These are phyloP conservation scores for Podospora comata DNA, from an alignment of 495 filamentous ascomycete genomes.

Conservation along the genomic window DNA sequence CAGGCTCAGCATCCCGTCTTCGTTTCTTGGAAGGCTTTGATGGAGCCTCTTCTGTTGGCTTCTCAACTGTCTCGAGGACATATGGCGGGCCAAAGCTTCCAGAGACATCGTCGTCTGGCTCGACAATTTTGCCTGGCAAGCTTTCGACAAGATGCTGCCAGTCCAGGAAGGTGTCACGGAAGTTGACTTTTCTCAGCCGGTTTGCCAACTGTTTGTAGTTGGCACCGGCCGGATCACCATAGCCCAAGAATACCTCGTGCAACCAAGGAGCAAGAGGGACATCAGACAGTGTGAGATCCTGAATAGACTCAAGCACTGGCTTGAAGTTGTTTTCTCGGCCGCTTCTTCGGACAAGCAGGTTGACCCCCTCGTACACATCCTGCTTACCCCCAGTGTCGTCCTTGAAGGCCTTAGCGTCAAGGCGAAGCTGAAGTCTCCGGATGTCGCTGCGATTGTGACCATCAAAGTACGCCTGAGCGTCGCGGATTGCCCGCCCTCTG, in stretches of 20 bases:
- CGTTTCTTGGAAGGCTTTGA: constrained; percentile 73
- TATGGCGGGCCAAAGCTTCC: constrained; percentile 85
- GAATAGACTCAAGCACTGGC: constrained; percentile 85
- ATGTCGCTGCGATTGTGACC: constrained; percentile 46
- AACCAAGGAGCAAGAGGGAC: constrained; percentile 87
- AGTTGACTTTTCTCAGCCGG: constrained; percentile 74
- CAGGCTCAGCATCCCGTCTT: constrained; percentile 66
- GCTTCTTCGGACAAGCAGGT: constrained; percentile 79
- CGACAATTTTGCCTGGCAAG: constrained; percentile 77
- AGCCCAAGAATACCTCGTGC: constrained; percentile 94
- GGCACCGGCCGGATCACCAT: constrained; percentile 85
- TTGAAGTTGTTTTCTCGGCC: constrained; percentile 97
- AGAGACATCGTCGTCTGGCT: constrained; percentile 65
- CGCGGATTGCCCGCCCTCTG: constrained; percentile 71
- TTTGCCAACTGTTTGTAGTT: constrained; percentile 81
- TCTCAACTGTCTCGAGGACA: constrained; percentile 63
- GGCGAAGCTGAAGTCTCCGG: constrained; percentile 71
- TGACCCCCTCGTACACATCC: constrained; percentile 81
- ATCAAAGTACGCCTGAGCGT: constrained; percentile 46
- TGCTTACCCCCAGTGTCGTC: constrained; percentile 73
- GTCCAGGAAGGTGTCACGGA: constrained; percentile 88
- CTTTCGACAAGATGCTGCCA: constrained; percentile 93
- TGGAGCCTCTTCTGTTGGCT: constrained; percentile 38
- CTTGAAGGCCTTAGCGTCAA: constrained; percentile 78
- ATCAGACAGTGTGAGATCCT: constrained; percentile 78